These are phyloP conservation scores for Zymoseptoria ardabiliae DNA, from an alignment of 2,329 filamentous ascomycete species.

Conservation along the genomic window DNA sequence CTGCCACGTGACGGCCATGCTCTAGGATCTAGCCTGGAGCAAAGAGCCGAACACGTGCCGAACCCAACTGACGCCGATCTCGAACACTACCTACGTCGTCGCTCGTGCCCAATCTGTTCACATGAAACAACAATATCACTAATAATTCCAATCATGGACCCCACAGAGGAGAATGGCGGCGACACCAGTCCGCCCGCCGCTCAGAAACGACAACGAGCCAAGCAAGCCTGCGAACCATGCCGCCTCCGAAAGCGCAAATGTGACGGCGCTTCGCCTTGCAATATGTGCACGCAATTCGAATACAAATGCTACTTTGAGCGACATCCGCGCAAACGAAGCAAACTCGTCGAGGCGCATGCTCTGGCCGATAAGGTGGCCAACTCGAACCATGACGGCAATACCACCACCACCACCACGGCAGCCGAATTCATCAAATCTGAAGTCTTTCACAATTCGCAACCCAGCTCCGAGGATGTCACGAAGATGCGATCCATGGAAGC, in stretches of 20 bases:
- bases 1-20: no score
- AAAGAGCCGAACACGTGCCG: no score
- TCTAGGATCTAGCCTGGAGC: no score
- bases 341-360: conserved; percentile 27
- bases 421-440: conserved; percentile 9
- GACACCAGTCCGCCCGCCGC: conserved; percentile 3
- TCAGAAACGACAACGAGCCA: conserved; percentile 29
- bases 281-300: conserved; percentile 47
- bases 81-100: neutral
- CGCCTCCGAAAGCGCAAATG: conserved; percentile 52
- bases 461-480: conserved; percentile 22
- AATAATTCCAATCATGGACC: neutral
- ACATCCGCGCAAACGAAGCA: conserved; percentile 30
- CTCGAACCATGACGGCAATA: conserved; percentile 1
- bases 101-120: neutral
- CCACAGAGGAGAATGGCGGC: neutral
- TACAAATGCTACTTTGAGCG: conserved; percentile 45
- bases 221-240: conserved; percentile 40
- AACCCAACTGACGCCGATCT: neutral
- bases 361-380: conserved; percentile 8
- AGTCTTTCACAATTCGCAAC: conserved; percentile 12
- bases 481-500: conserved; percentile 44
- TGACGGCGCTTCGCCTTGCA: conserved; percentile 47
- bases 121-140: neutral
- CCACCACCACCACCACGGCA: conserved; percentile 5